These are phyloP conservation scores for Fusarium avenaceum DNA, from an alignment of 2,329 filamentous ascomycete genomes.

Conservation along the genomic window DNA sequence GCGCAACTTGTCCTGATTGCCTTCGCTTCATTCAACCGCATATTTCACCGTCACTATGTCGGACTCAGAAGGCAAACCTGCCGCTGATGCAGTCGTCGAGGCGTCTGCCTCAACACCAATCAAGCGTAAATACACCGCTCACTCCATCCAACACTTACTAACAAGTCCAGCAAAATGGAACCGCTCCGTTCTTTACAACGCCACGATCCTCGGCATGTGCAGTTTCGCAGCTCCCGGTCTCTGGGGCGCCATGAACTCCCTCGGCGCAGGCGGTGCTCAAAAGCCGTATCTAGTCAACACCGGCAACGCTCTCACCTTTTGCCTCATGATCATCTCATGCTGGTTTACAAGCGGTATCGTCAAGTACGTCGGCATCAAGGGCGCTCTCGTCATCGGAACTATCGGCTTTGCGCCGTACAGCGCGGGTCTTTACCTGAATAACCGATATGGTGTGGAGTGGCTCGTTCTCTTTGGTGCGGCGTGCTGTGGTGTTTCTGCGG, in stretches of 20 bases:
- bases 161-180: conserved; percentile 44
- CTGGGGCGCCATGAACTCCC: conserved; percentile 50
- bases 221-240: conserved; percentile 49
- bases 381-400: conserved; percentile 58
- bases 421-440: conserved; percentile 60
- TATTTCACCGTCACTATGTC: neutral
- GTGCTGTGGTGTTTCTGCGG: conserved; percentile 57
- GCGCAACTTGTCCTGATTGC: neutral
- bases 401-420: conserved; percentile 61
- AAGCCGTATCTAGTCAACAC: conserved; percentile 75
- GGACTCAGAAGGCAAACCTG: conserved; percentile 7
- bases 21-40: neutral
- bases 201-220: conserved; percentile 49
- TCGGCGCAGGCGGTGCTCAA: conserved; percentile 63
- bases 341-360: conserved; percentile 59
- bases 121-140: conserved; percentile 11
- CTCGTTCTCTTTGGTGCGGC: conserved; percentile 60
- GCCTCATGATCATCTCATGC: conserved; percentile 61
- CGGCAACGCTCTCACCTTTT: conserved; percentile 65
- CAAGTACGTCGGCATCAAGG: conserved; percentile 50
- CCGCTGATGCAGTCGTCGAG: neutral
- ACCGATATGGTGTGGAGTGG: conserved; percentile 59
- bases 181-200: conserved; percentile 48
- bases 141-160: neutral
- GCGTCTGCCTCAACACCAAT: neutral